Evolutionary conservation across 441 rosid species (phyloP).

Genomic region (Populus hybrid): DNA sequence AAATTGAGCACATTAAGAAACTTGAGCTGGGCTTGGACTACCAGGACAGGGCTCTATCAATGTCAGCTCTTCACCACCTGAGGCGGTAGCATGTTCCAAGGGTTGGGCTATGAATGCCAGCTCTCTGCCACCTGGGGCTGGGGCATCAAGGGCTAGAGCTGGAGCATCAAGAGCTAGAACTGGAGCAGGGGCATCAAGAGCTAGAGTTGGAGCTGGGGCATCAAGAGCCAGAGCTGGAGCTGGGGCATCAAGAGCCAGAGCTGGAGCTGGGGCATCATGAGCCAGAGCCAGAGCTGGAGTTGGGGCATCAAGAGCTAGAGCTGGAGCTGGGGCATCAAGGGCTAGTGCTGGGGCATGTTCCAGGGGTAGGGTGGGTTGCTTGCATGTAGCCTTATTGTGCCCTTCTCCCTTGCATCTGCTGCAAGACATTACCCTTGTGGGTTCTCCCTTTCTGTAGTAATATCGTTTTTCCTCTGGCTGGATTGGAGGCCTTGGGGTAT

Average conservation of each 20-base stretch:
- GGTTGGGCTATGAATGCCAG: neutral
- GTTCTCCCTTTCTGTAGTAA: slow-evolving; percentile 40
- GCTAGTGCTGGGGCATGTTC: neutral
- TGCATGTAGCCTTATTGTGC: slow-evolving; percentile 83
- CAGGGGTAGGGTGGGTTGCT: slow-evolving; percentile 30
- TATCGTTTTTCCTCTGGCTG: slow-evolving; percentile 39
- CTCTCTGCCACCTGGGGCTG: neutral
- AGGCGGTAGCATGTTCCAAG: neutral
- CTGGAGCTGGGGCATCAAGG: neutral
- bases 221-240: no score
- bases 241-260: no score
- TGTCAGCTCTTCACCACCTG: neutral
- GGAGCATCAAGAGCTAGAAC: neutral
- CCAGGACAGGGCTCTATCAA: slow-evolving; percentile 4
- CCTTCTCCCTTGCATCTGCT: slow-evolving; percentile 77
- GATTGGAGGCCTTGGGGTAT: slow-evolving; percentile 34
- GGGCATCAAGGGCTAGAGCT: neutral
- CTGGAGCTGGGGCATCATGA: no score
- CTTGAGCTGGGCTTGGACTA: neutral
- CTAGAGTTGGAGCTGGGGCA: no score
- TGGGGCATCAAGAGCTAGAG: no score
- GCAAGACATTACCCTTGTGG: slow-evolving; percentile 58
- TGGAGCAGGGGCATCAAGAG: no score
- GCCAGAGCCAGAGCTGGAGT: no score
- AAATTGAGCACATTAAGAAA: neutral